Evolutionary conservation across 352 stramenopile genomes (phyloP), one percentile per base, ranked within the genome.

Genomic region (Phytophthora meadii): DNA sequence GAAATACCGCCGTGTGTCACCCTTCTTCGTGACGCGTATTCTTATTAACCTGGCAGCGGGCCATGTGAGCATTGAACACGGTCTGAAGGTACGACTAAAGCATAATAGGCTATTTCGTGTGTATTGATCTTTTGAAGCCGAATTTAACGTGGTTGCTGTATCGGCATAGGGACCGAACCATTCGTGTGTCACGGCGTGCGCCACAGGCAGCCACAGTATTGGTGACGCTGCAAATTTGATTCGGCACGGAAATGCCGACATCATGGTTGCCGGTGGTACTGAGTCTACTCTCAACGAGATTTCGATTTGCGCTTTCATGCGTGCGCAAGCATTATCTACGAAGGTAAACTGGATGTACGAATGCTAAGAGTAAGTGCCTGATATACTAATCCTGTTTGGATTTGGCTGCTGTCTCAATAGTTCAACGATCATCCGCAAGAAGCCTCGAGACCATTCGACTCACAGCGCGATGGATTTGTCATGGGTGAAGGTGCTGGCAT

Each of bases 251-350:
- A 89, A 97, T 55, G 96, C 94, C 1, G 94, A 98, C 56, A 78
- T 99, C 17, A 99, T 99, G 95, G 65, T 99, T 50, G 96, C 94
- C 0, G 98, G 98, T 37, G 97, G 97, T 44, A 96, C 93, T 8
- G 98, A 99, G 77, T 83, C 95, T 2, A 95, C 81, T 34, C 90
- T 99, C 30, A 97, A 99, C 55, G 85, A 92, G 32, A 84, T 99
- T 34, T 89, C 87, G 3, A 77, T 99, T 37, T 96, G 87, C 36
- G 98, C 95, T 9, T 99, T 99, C 71, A 79, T 92, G 32, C 84
- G 97, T 17, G 89, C 98, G n/a, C 93, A 98, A 40, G 97, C 97
- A 15, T 79, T 99, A 3, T 97, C 91, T 6, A 97, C 86, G 2
- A 94, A 94, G 77, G 87, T 93, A 56, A 37, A 11, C 14, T 25